Base-by-base conservation (phyloP, 768 basidiomycete genomes). In the Suillus placidus region DNA sequence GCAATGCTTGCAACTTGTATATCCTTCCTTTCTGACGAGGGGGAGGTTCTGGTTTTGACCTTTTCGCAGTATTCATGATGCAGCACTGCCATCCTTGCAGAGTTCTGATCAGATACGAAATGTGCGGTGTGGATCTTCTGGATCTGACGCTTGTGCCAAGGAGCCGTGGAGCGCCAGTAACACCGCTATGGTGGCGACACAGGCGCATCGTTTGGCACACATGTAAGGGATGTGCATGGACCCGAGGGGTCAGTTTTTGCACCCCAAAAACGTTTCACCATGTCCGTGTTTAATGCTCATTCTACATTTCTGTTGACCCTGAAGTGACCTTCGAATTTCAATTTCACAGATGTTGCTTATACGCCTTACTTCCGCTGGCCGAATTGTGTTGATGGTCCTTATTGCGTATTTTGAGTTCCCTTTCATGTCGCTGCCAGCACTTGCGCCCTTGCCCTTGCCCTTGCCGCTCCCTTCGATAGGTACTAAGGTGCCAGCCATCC, bases 1-100 rank as follows among this genome's bases (percentile, higher is more conserved):
- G 80, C 18, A 75, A 78, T 42, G 68, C 74, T 8, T 84, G 81
- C 67, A 77, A 71, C 65, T 82, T 83, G 84, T 83, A 71, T 69
- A 81, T 71, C 37, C 6, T 61, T 61, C 40, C 34, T 62, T 42
- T 51, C 1, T 45, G 3, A 35, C 18, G 6, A 58, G 38, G 32
- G 61, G 20, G 35, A 34, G 32, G 43, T 61, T 61, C 54, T 65
- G 51, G 63, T 67, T 52, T 6, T 20, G 35, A 60, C 23, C 58
- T 30, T 12, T 62, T 7, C 34, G 47, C 54, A 71, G 72, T 66
- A 62, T 67, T 8, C 76, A 69, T 57, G 71, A 73, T 67, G 71
- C 38, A 38, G 23, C 37, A 18, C 16, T n/a, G 32, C 54, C 10
- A 38, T 58, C 10, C 16, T 16, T 38, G 26, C 14, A 10, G 23